Percentiles rank a stretch among this genome's conserved stretches.
phyloP scores from a whole-genome alignment of 495 filamentous ascomycete genomes.

The Podospora didyma region DNA sequence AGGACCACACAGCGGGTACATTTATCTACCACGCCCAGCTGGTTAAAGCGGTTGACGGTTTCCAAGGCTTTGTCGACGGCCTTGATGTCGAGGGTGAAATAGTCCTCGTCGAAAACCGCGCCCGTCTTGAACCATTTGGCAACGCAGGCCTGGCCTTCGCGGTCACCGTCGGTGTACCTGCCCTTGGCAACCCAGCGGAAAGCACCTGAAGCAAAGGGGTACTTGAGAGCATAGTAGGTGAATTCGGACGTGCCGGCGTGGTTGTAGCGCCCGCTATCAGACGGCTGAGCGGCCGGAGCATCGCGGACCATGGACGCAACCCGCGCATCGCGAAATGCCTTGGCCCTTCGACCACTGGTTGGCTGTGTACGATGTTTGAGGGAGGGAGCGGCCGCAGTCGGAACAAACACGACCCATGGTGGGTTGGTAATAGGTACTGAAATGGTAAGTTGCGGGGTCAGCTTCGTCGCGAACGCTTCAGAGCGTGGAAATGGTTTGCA shows the following conservation, averaged over 20 bases:
- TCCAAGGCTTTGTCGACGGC: too few relatives aligned
- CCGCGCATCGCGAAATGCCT: constrained; percentile 24
- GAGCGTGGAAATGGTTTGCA: too few relatives aligned
- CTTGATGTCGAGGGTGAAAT: constrained; percentile 16
- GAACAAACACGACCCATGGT: constrained; percentile 19
- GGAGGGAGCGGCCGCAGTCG: constrained; percentile 17
- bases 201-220: constrained; percentile 26
- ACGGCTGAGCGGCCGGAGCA: background rate
- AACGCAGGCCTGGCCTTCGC: too few relatives aligned
- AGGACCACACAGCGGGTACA: constrained; percentile 26
- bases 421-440: too few relatives aligned
- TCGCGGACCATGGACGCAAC: constrained; percentile 18
- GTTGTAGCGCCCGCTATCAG: constrained; percentile 28
- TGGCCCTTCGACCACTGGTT: constrained; percentile 22
- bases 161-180: too few relatives aligned
- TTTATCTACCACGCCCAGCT: constrained; percentile 30
- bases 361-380: constrained; percentile 21
- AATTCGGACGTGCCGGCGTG: background rate
- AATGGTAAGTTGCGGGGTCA: too few relatives aligned
- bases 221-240: background rate
- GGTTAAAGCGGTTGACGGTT: constrained; percentile 27
- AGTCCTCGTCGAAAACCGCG: constrained; percentile 9
- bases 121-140: constrained; percentile 35
- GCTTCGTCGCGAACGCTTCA: too few relatives aligned
- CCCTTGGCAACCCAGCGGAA: constrained; percentile 33